Conservation (phyloP, 139 green algal species). For the Monoraphidium neglectum region DNA sequence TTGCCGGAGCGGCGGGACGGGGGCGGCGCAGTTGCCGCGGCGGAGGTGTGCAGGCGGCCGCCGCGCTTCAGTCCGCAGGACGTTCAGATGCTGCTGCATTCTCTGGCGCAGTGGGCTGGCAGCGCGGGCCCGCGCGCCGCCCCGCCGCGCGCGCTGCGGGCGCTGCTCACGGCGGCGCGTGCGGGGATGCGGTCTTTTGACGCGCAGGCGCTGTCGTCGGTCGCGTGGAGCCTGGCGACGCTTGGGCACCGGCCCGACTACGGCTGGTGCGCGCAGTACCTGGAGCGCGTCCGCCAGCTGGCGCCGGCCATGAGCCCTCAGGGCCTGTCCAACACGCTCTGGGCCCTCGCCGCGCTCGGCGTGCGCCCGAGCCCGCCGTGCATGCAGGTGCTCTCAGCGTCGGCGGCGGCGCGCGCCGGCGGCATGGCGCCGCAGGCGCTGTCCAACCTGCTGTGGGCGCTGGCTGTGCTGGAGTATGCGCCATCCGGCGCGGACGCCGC, state of each 20-base stretch:
- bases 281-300: background rate
- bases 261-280: conserved; percentile 8
- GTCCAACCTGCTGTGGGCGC: conserved; percentile 17
- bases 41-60: background rate
- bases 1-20: background rate
- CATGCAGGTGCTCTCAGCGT: background rate
- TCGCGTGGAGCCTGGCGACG: conserved; percentile 17
- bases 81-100: conserved; percentile 1
- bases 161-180: background rate
- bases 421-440: conserved; percentile 1
- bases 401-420: background rate
- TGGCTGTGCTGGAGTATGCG: conserved; percentile 25
- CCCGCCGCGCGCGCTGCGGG: too few species aligned
- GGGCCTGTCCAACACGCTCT: conserved; percentile 5
- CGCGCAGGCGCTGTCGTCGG: background rate
- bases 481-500: background rate
- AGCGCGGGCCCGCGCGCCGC: background rate
- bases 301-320: background rate
- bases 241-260: conserved; percentile 10
- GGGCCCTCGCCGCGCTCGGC: conserved; percentile 22
- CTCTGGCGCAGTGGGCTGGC: background rate
- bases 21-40: background rate
- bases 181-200: background rate
- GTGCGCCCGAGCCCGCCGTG: conserved; percentile 8
- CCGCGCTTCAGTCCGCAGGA: background rate